Conservation (phyloP, 345 rosid genomes). For the Euphorbia peplus region DNA sequence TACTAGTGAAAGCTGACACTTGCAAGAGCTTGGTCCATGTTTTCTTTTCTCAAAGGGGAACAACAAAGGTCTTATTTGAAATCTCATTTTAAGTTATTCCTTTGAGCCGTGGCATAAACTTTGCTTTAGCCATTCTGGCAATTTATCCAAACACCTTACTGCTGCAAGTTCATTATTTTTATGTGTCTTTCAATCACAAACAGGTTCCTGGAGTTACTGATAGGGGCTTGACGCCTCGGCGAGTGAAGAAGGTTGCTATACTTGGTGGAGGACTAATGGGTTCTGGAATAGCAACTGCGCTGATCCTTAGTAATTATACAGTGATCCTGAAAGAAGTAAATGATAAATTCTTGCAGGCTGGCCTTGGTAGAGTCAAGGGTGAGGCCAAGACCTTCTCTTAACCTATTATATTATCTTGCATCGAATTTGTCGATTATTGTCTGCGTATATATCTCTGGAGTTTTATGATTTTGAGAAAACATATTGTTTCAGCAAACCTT, state of each 20-base stretch:
- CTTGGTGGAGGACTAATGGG: slow-evolving; percentile 99
- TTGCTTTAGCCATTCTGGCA: too few relatives aligned
- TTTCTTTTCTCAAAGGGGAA: slow-evolving; percentile 89
- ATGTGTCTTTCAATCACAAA: neutral
- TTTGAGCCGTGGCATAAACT: neutral
- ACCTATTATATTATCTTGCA: neutral
- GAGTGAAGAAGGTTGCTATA: slow-evolving; percentile 72
- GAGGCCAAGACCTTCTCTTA: slow-evolving; percentile 8
- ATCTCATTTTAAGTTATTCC: neutral
- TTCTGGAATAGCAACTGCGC: slow-evolving; percentile 93
- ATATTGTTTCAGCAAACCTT: slow-evolving; percentile 61
- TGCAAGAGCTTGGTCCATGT: slow-evolving; percentile 83
- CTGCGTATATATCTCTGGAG: slow-evolving; percentile 4
- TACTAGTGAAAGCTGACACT: slow-evolving; percentile 56
- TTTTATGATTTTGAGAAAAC: slow-evolving; percentile 16
- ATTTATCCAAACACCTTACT: neutral
- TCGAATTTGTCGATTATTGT: neutral
- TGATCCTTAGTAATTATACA: slow-evolving; percentile 71
- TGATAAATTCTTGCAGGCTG: slow-evolving; percentile 80
- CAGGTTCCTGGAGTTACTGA: slow-evolving; percentile 94
- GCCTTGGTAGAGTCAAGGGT: slow-evolving; percentile 85
- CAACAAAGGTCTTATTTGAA: slow-evolving; percentile 60
- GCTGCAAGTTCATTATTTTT: neutral
- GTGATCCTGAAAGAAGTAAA: slow-evolving; percentile 92
- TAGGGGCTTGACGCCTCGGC: slow-evolving; percentile 66